Evolutionary conservation across 495 filamentous ascomycete genomes (phyloP), one percentile per base, ranked within the genome.

Genomic region (Aspergillus wentii): DNA sequence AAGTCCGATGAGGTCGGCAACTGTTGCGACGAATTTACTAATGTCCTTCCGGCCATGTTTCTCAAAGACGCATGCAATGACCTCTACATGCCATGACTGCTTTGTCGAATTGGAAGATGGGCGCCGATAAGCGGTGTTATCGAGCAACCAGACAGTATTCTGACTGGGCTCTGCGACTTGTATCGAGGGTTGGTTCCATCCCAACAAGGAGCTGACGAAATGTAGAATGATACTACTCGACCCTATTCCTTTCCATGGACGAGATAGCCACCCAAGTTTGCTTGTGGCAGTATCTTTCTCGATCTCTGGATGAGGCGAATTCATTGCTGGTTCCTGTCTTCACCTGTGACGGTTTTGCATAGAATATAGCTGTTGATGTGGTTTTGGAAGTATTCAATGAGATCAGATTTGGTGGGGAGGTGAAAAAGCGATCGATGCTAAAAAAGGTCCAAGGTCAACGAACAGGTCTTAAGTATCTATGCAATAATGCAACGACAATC

Each of bases 61-160:
- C 30, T 79, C 75, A 51, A 96, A 95, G 40, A 83, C 85, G 25
- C 84, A 86, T 1, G 82, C 76, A 1, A 94, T 78, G 38, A 87
- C 85, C 44, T 95, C 86, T 4, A 82, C 84, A 41, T 85, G 68
- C 88, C 87, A 95, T 36, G 57, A 43, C 46, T 57, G 32, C 53
- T 57, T 15, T 48, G 51, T 21, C 17, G 51, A 33, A 2, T 41
- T 35, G 15, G 59, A 43, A 2, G 55, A 43, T 6, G 54, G 46
- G 15, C 56, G 49, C 32, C 78, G 78, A 55, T 82, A 94, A 5
- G 88, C 91, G 6, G 86, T 88, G 50, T 92, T 96, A 66, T 96
- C 88, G 26, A 96, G 59, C 9, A 97, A 66, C 91, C 91, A 96
- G 16, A 96, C 81, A 8, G 72, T 75, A 45, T 95, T 79, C 18